phyloP scores from a whole-genome alignment of 164 flowering plant genomes.

The Stephania cephalantha region DNA sequence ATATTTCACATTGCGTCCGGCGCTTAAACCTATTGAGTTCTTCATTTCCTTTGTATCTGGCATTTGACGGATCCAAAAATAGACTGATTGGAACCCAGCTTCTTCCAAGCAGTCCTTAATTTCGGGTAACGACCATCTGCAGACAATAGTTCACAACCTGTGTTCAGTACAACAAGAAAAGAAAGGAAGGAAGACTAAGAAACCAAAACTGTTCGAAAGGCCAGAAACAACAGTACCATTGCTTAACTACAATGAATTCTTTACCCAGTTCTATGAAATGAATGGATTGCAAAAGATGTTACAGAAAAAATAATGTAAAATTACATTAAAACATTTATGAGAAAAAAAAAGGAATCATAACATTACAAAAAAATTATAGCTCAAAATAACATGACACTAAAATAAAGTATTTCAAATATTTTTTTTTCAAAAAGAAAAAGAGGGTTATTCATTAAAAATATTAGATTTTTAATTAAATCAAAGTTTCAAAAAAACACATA shows the following conservation, averaged over 20 bases:
- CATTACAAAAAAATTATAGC: background rate
- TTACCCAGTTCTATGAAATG: too few species aligned
- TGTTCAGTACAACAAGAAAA: too few species aligned
- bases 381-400: background rate
- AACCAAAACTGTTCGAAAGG: too few species aligned
- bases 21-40: constrained; percentile 50
- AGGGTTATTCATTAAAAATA: too few species aligned
- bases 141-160: background rate
- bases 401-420: too few species aligned
- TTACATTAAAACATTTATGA: background rate
- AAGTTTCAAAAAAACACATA: too few species aligned
- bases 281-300: background rate
- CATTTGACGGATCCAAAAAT: constrained; percentile 85
- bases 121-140: constrained; percentile 95
- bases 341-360: background rate
- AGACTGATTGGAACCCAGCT: constrained; percentile 73
- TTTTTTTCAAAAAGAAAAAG: too few species aligned
- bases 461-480: too few species aligned
- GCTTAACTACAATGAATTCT: too few species aligned
- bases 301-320: background rate
- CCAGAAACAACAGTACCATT: too few species aligned
- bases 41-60: constrained; percentile 46
- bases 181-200: too few species aligned
- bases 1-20: constrained; percentile 58
- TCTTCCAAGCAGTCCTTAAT: constrained; percentile 87